A percentile compares a stretch with the other conserved stretches of the same genome.
phyloP scores from a whole-genome alignment of 225 moss, liverwort and hornwort species.

The Straminergon stramineum region DNA sequence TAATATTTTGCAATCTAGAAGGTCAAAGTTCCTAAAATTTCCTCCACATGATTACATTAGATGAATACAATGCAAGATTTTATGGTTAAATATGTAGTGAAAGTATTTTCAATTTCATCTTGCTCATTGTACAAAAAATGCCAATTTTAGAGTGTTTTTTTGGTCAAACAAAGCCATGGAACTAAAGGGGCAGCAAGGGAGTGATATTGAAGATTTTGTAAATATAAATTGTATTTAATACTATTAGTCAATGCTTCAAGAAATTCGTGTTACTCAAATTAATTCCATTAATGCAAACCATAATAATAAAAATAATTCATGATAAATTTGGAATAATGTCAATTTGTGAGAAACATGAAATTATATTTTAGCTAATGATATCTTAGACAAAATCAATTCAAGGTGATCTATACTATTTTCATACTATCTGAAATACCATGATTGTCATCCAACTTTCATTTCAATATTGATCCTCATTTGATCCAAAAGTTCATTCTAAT shows the following conservation, averaged over 20 bases:
- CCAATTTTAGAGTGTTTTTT: neutral
- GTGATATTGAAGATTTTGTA: neutral
- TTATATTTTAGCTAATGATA: neutral
- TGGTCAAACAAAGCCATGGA: neutral
- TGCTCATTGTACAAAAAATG: neutral
- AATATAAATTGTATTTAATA: too few species aligned
- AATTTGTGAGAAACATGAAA: fast-evolving
- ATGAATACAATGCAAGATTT: neutral
- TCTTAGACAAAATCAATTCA: neutral
- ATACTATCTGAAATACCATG: neutral
- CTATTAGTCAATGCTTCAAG: neutral
- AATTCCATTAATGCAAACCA: fast-evolving
- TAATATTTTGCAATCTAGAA: neutral
- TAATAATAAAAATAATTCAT: neutral
- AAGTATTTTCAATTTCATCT: neutral
- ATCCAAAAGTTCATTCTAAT: neutral
- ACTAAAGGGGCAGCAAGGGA: fast-evolving
- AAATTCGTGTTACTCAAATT: neutral
- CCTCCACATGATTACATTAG: neutral
- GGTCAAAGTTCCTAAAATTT: neutral
- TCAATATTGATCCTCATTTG: neutral
- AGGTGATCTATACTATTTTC: neutral
- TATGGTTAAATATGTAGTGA: too few species aligned
- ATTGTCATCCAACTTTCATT: neutral
- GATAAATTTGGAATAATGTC: neutral